Evolutionary conservation across 2,329 filamentous ascomycete species (phyloP).

Genomic region (Fusarium sp.): DNA sequence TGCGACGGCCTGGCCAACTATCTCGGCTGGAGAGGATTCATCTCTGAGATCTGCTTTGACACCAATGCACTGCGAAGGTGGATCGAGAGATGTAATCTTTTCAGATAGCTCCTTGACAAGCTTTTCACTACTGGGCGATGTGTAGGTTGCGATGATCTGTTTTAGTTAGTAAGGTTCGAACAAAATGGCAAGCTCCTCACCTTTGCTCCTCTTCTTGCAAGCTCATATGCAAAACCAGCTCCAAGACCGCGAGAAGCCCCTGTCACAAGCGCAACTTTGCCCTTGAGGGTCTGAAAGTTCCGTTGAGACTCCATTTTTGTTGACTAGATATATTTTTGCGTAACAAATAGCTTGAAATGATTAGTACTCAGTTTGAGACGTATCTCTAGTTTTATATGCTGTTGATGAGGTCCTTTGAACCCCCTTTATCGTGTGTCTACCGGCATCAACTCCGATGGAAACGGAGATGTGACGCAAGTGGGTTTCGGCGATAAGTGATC

Average conservation of each 20-base stretch:
- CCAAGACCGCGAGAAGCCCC: constrained; percentile 35
- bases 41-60: constrained; percentile 25
- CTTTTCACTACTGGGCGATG: constrained; percentile 21
- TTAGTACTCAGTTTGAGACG: background rate
- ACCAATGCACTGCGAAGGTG: constrained; percentile 20
- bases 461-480: constrained; percentile 10
- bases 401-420: too few species aligned
- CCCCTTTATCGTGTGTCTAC: too few species aligned
- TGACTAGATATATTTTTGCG: background rate
- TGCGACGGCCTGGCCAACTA: constrained; percentile 3
- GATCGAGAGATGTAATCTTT: constrained; percentile 11
- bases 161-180: background rate
- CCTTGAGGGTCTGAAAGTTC: constrained; percentile 27
- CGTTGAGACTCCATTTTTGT: constrained; percentile 7
- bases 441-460: background rate
- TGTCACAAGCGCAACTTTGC: constrained; percentile 31
- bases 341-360: background rate
- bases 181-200: background rate
- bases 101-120: constrained; percentile 13
- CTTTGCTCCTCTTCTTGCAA: constrained; percentile 33
- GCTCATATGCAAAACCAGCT: constrained; percentile 25
- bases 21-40: background rate
- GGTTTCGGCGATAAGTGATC: constrained; percentile 25
- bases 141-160: constrained; percentile 34
- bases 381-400: background rate